A percentile compares a stretch with the other conserved stretches of the same genome.
Evolutionary conservation across 176 grass and related monocot genomes (phyloP).

Genomic region (Hyparrhenia diplandra): DNA sequence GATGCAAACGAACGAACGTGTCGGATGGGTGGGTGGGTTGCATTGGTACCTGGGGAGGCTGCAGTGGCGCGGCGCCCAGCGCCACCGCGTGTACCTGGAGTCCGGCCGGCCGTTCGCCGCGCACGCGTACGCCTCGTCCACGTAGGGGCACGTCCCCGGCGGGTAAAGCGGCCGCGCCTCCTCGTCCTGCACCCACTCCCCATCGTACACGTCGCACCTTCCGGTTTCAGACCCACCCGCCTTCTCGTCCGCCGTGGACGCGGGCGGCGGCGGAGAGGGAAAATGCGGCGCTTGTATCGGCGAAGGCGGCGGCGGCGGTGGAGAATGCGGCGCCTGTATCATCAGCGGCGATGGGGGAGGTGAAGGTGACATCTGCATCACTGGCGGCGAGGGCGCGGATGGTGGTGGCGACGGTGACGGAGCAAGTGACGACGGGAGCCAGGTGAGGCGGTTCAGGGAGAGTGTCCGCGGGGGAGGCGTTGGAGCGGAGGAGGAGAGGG

Average conservation of each 20-base stretch:
- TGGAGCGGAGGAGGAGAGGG: conserved; percentile 28
- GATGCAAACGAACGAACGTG: no score
- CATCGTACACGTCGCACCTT: conserved; percentile 76
- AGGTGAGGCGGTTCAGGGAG: conserved; percentile 23
- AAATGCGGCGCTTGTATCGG: no score
- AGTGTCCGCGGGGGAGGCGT: neutral
- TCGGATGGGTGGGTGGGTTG: no score
- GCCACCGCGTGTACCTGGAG: conserved; percentile 66
- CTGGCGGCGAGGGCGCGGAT: neutral
- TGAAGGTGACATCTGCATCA: no score
- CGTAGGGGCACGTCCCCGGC: conserved; percentile 74
- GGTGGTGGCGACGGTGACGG: neutral
- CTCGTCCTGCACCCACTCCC: conserved; percentile 71
- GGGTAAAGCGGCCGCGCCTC: conserved; percentile 56
- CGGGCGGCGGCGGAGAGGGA: neutral
- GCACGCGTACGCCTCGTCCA: conserved; percentile 91
- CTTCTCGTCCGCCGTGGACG: neutral
- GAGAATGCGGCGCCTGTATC: neutral
- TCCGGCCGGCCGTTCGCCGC: conserved; percentile 65
- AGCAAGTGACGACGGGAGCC: conserved; percentile 15
- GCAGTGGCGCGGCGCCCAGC: conserved; percentile 72
- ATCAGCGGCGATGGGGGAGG: no score
- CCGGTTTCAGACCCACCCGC: neutral
- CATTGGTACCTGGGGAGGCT: conserved; percentile 62
- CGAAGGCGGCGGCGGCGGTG: neutral